Evolutionary conservation across 768 basidiomycete species (phyloP).

Genomic region (Russula lepida): DNA sequence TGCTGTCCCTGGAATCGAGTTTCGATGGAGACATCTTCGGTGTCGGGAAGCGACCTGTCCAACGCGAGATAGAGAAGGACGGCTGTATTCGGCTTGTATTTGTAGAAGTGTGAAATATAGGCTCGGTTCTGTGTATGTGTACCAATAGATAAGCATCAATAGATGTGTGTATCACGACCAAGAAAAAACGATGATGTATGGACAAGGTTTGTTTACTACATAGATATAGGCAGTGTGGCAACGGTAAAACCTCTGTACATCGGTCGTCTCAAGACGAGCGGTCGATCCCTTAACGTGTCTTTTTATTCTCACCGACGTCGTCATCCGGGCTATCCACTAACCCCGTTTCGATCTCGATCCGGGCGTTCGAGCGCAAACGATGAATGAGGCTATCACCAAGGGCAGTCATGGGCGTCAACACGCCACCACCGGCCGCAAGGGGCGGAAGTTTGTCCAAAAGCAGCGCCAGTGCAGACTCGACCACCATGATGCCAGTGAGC

Average conservation of each 20-base stretch:
- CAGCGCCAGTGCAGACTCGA: constrained; percentile 69
- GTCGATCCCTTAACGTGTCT: background rate
- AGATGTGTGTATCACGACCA: background rate
- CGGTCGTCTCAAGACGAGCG: background rate
- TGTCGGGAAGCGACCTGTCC: constrained; percentile 11
- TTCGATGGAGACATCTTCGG: constrained; percentile 13
- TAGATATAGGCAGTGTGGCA: background rate
- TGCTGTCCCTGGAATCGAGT: background rate
- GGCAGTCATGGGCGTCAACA: constrained; percentile 77
- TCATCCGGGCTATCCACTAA: constrained; percentile 28
- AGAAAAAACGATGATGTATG: background rate
- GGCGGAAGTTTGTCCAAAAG: constrained; percentile 51
- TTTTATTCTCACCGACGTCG: constrained; percentile 1
- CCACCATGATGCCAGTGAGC: constrained; percentile 60
- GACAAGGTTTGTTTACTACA: background rate
- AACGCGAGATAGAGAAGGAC: constrained; percentile 12
- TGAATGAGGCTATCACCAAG: constrained; percentile 69
- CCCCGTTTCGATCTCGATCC: constrained; percentile 48
- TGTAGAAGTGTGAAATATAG: background rate
- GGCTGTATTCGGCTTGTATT: constrained; percentile 11
- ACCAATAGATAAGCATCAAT: background rate
- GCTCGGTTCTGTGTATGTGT: background rate
- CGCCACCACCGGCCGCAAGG: constrained; percentile 57
- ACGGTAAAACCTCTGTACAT: background rate
- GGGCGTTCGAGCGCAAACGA: constrained; percentile 50